Evolutionary conservation across 78 protist species (phyloP).

Genomic region (Dictyostelium brefeldianum): DNA sequence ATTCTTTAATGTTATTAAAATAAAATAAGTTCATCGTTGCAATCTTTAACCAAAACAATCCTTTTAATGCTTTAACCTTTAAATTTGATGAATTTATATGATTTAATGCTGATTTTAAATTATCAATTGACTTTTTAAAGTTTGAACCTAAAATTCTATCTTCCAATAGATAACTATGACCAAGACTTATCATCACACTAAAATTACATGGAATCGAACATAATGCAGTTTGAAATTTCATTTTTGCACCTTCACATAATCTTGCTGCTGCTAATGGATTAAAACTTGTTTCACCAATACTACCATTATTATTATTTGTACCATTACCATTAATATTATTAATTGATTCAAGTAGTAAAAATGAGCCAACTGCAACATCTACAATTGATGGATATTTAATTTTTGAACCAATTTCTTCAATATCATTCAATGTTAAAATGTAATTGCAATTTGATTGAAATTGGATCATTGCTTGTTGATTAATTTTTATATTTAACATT

Average conservation of each 20-base stretch:
- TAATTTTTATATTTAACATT: constrained; percentile 17
- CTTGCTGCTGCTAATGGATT: not conserved
- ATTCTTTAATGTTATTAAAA: too few species aligned
- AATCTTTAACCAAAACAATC: constrained; percentile 4
- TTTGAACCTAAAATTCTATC: not conserved
- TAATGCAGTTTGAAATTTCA: not conserved
- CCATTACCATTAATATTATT: too few species aligned
- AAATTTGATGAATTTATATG: not conserved
- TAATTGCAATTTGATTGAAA: not conserved
- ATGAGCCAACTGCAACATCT: constrained; percentile 3
- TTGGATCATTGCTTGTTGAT: not conserved
- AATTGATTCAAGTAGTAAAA: not conserved
- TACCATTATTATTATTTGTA: too few species aligned
- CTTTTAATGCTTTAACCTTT: not conserved
- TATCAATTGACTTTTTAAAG: constrained; percentile 2
- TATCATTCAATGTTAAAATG: not conserved
- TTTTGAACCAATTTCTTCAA: constrained; percentile 30
- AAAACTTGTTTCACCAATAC: not conserved
- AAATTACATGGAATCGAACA: constrained; percentile 14
- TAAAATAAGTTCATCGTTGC: not conserved
- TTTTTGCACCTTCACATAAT: constrained; percentile 6
- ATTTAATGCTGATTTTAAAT: not conserved
- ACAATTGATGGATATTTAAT: constrained; percentile 9
- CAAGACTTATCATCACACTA: not conserved
- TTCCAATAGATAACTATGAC: not conserved